phyloP scores from a whole-genome alignment of 2,329 filamentous ascomycete species.

The Mycosphaerella sp. region DNA sequence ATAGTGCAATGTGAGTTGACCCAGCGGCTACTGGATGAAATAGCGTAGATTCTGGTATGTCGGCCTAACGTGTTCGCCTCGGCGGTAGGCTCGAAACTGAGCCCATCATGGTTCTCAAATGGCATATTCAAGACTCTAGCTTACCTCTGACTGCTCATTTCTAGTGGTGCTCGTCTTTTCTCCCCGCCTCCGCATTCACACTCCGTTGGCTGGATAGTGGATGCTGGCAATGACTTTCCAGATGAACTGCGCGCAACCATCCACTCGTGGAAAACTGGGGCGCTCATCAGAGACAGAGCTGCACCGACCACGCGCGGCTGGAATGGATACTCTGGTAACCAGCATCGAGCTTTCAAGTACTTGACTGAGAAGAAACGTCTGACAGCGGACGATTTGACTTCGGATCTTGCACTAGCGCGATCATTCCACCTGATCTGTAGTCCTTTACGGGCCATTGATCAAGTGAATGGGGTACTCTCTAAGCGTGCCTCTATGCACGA shows the following conservation, averaged over 20 bases:
- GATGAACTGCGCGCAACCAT: conserved; percentile 56
- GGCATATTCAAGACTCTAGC: neutral
- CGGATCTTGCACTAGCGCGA: conserved; percentile 60
- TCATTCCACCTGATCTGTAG: conserved; percentile 87
- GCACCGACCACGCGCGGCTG: conserved; percentile 81
- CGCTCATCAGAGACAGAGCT: conserved; percentile 57
- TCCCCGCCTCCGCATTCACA: conserved; percentile 65
- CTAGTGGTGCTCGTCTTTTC: conserved; percentile 70
- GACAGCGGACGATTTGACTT: conserved; percentile 63
- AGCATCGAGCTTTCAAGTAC: conserved; percentile 64
- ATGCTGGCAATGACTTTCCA: conserved; percentile 85
- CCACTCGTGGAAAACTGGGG: conserved; percentile 67
- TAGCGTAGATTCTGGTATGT: too few relatives aligned
- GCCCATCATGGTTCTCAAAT: too few relatives aligned
- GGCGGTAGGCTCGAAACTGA: too few relatives aligned
- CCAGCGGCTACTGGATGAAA: too few relatives aligned
- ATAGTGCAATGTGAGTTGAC: conserved; percentile 56
- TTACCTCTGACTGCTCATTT: neutral
- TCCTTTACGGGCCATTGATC: conserved; percentile 65
- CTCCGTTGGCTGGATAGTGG: conserved; percentile 81
- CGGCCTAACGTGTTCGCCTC: too few relatives aligned
- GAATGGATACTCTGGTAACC: conserved; percentile 72
- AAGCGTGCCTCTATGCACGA: conserved; percentile 7
- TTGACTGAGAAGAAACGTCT: conserved; percentile 78
- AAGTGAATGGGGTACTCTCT: conserved; percentile 62